Evolutionary conservation across 768 basidiomycete species (phyloP).

Genomic region (Trametes coccinea): DNA sequence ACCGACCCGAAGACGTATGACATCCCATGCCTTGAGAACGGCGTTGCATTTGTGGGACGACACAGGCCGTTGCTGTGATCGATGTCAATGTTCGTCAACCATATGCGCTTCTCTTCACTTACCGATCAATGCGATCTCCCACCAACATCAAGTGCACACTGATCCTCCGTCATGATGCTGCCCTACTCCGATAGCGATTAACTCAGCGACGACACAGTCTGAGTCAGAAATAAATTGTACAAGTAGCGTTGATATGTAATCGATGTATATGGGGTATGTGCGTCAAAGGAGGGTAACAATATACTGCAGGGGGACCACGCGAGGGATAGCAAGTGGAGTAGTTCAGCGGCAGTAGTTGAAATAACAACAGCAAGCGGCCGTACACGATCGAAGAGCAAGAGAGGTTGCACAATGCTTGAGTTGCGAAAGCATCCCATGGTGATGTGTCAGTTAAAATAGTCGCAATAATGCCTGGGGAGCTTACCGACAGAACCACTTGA

Average conservation of each 20-base stretch:
- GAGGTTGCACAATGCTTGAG: slow-evolving; percentile 12
- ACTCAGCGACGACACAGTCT: not conserved
- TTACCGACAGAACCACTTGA: slow-evolving; percentile 5
- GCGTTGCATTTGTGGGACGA: too few species aligned
- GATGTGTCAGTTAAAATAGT: too few species aligned
- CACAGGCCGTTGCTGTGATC: too few species aligned
- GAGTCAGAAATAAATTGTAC: slow-evolving; percentile 19
- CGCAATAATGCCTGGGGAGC: not conserved
- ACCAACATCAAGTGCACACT: too few species aligned
- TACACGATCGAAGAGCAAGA: slow-evolving; percentile 18
- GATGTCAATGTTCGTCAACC: too few species aligned
- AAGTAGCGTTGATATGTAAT: slow-evolving; percentile 23
- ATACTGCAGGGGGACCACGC: slow-evolving; percentile 5
- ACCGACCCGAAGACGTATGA: too few species aligned
- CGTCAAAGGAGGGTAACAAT: slow-evolving; percentile 24
- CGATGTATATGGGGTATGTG: slow-evolving; percentile 25
- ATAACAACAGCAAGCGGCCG: not conserved
- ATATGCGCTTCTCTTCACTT: too few species aligned
- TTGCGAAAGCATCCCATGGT: not conserved
- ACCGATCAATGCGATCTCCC: too few species aligned
- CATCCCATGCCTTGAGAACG: too few species aligned
- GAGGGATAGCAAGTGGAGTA: not conserved
- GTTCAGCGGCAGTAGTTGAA: not conserved
- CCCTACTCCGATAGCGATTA: too few species aligned
- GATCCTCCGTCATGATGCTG: too few species aligned